Evolutionary conservation across 1,284 basidiomycete species (phyloP), one percentile per base, ranked within the genome.

Genomic region (Tilletiaria anomala): DNA sequence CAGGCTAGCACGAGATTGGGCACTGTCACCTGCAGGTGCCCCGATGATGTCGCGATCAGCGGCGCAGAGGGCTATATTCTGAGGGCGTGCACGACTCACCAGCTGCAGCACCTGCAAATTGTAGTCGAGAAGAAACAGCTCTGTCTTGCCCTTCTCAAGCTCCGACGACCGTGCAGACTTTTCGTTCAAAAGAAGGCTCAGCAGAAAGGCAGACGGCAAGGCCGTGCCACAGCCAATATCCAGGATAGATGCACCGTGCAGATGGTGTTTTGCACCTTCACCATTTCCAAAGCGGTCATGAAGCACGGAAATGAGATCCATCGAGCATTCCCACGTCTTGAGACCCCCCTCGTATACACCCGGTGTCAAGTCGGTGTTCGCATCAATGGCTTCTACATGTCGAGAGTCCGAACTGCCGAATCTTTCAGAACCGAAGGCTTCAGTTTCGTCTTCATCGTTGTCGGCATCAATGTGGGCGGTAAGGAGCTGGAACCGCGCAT

Each of bases 261-360:
- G 4, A 57, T 45, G 20, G 50, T 24, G 6, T 49, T 51, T 5
- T 26, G 6, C 46, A 32, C 10, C 17, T 11, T n/a, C 6, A 17
- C 6, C 35, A 3, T 29, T 20, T 20, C n/a, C 11, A 15, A 3
- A 18, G 22, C 34, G 14, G 10, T 24, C 19, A 16, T 56, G 40
- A 3, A 67, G 56, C 16, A 47, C 50, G 10, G 51, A 47, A 21
- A 63, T 83, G 0, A 97, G 73, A 67, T 96, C 91, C 12, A 89
- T 68, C 26, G 84, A 83, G 50, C 87, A 93, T 67, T 97, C 91
- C 91, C 91, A 97, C 2, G 88, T 94, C 69, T 96, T 96, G 42
- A 97, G 67, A 0, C 91, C 91, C 12, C 91, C 91, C 69, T 96
- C 91, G 60, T 97, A 96, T 0, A 88, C 74, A 0, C 87, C 81